phyloP scores from a whole-genome alignment of 345 rosid genomes.

The Jatropha curcas region DNA sequence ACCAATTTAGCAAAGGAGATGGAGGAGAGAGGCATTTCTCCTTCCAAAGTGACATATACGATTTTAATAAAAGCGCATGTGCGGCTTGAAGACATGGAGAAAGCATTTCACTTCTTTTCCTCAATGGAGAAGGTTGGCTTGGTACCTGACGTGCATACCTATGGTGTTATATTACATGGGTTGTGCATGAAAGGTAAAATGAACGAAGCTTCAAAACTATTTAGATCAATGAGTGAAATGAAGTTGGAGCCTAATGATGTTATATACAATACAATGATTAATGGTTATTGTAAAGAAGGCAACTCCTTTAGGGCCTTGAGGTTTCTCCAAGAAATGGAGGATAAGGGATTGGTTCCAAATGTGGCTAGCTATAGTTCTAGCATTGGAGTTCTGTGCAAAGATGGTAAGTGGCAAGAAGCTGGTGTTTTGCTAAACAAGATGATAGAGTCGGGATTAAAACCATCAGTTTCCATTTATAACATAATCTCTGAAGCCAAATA shows the following conservation, averaged over 20 bases:
- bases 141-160: constrained; percentile 62
- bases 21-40: constrained; percentile 72
- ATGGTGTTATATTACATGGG: constrained; percentile 64
- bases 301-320: constrained; percentile 65
- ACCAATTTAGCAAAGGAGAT: constrained; percentile 61
- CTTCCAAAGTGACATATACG: constrained; percentile 71
- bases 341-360: constrained; percentile 55
- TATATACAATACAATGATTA: constrained; percentile 66
- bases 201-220: constrained; percentile 63
- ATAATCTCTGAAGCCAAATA: constrained; percentile 44
- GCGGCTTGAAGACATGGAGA: constrained; percentile 52
- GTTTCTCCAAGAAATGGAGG: constrained; percentile 60
- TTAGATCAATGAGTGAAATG: constrained; percentile 48
- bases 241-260: constrained; percentile 61
- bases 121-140: constrained; percentile 60
- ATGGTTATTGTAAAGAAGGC: constrained; percentile 73
- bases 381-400: constrained; percentile 63
- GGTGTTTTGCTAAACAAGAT: constrained; percentile 54
- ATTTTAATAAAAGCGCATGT: constrained; percentile 54
- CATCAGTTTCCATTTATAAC: constrained; percentile 45
- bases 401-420: constrained; percentile 61
- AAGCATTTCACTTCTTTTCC: constrained; percentile 47
- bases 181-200: constrained; percentile 67
- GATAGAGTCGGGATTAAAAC: constrained; percentile 47
- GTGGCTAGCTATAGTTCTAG: constrained; percentile 58